Evolutionary conservation across 371 early-diverging fungal species (phyloP).

Genomic region (Syncephalastrum racemosum): DNA sequence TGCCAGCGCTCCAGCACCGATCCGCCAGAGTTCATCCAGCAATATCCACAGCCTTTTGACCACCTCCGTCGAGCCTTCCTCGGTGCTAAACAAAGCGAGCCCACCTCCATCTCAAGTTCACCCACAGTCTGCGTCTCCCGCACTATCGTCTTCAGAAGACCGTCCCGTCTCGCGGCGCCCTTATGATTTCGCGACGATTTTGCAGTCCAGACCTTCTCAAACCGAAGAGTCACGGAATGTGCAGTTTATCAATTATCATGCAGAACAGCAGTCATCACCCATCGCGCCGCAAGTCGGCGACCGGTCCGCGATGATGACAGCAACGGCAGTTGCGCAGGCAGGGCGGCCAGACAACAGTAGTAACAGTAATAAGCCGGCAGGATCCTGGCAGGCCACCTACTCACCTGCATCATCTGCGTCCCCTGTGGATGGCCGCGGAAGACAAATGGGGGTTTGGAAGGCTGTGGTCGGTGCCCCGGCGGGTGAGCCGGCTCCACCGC

Average conservation of each 20-base stretch:
- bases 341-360: neutral
- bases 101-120: constrained; percentile 6
- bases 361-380: no score
- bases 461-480: neutral
- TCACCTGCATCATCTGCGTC: neutral
- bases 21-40: constrained; percentile 18
- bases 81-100: neutral
- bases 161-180: constrained; percentile 7
- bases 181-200: constrained; percentile 21
- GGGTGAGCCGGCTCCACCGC: neutral
- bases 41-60: constrained; percentile 26
- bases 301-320: neutral
- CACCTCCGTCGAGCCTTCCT: constrained; percentile 20
- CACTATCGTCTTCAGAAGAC: neutral
- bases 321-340: neutral
- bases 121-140: constrained; percentile 3
- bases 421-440: constrained; percentile 6
- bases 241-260: constrained; percentile 18
- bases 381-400: no score
- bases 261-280: neutral
- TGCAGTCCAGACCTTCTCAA: constrained; percentile 7
- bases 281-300: no score
- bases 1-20: constrained; percentile 6
- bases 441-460: constrained; percentile 13
- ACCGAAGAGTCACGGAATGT: constrained; percentile 1